Conservation (phyloP, 225 moss, liverwort and hornwort genomes). For the Takakia lepidozioides region DNA sequence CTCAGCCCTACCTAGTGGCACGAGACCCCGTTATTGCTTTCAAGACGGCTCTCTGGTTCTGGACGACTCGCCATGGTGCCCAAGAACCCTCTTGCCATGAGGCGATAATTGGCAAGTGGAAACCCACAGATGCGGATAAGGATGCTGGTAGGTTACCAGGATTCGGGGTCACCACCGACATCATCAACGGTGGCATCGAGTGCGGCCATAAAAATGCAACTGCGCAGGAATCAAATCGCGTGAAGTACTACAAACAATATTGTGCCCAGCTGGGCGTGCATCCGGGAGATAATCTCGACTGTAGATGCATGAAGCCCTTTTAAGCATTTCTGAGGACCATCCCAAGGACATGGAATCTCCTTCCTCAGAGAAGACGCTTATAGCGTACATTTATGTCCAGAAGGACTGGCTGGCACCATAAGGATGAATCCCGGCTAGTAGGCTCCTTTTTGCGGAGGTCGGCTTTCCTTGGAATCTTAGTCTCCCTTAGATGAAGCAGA, state of each 20-base stretch:
- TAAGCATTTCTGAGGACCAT: too few species aligned
- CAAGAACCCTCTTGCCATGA: conserved; percentile 27
- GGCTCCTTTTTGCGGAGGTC: too few species aligned
- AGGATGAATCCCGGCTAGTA: too few species aligned
- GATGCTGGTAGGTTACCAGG: conserved; percentile 16
- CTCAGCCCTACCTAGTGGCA: conserved; percentile 24
- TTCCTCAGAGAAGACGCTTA: too few species aligned
- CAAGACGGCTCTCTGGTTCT: conserved; percentile 35
- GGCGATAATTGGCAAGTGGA: conserved; percentile 22
- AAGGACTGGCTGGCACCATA: too few species aligned
- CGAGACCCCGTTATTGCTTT: conserved; percentile 31
- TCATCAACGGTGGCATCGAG: conserved; percentile 41
- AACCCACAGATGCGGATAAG: conserved; percentile 15
- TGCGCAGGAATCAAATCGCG: conserved; percentile 25
- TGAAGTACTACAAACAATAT: conserved; percentile 31
- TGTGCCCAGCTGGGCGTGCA: conserved; percentile 14
- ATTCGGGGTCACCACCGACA: conserved; percentile 37
- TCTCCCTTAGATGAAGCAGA: too few species aligned
- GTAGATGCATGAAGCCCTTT: too few species aligned
- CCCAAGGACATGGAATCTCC: too few species aligned
- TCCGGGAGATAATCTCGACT: conserved; percentile 22
- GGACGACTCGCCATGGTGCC: conserved; percentile 13
- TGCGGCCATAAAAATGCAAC: conserved; percentile 35
- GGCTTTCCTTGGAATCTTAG: too few species aligned
- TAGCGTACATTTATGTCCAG: too few species aligned